phyloP scores from a whole-genome alignment of 2,329 filamentous ascomycete genomes.

The Phaeophleospora eucalypticola region DNA sequence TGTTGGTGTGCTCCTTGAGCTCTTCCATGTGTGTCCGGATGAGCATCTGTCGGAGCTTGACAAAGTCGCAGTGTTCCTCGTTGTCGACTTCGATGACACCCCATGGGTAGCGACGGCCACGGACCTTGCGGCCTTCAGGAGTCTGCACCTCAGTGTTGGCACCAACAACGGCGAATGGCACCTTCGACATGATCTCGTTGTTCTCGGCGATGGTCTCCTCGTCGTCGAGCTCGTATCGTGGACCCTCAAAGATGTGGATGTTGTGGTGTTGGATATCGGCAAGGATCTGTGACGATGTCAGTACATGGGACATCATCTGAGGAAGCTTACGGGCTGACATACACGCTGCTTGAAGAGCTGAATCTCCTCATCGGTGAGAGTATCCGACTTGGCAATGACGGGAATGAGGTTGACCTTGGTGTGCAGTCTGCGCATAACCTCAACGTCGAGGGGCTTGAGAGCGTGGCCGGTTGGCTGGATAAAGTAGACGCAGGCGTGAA shows the following conservation, averaged over 20 bases:
- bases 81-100: constrained; percentile 99
- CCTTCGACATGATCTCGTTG: constrained; percentile 99
- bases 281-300: constrained; percentile 65
- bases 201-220: constrained; percentile 99
- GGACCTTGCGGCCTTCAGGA: constrained; percentile 88
- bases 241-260: constrained; percentile 98
- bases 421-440: constrained; percentile 98
- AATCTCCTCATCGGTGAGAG: constrained; percentile 95
- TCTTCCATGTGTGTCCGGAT: constrained; percentile 99
- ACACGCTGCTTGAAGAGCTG: constrained; percentile 92
- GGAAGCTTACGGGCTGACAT: constrained; percentile 41
- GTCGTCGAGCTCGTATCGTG: constrained; percentile 96
- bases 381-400: constrained; percentile 98
- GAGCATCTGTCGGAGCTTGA: constrained; percentile 99
- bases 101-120: constrained; percentile 95
- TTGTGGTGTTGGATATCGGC: constrained; percentile 94
- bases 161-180: constrained; percentile 96
- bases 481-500: constrained; percentile 99
- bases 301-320: not conserved
- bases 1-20: constrained; percentile 99
- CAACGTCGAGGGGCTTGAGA: constrained; percentile 95
- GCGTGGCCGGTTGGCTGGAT: constrained; percentile 98
- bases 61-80: constrained; percentile 99
- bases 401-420: constrained; percentile 99
- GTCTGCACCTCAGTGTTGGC: constrained; percentile 92